Evolutionary conservation across 2,329 filamentous ascomycete genomes (phyloP), one percentile per base, ranked within the genome.

Genomic region (Blastomyces silverae): DNA sequence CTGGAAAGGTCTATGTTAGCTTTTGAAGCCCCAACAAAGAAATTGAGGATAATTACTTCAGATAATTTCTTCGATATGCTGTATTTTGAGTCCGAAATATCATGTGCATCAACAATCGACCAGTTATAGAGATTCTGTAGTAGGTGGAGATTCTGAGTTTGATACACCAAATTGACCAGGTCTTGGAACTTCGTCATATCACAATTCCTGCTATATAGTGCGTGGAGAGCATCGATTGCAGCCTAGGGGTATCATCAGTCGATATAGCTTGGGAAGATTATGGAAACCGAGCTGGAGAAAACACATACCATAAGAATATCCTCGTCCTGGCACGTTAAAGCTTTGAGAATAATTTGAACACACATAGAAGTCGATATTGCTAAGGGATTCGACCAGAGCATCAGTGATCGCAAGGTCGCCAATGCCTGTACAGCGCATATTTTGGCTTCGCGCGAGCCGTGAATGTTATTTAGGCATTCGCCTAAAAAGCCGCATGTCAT

Each of bases 81-180:
- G 74, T 99, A 97, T 74, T 92, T 95, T 72, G 92, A 88, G 72
- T 96, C 91, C 69, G 97, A 90, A 65, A 96, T 86, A 70, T 96
- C 89, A 66, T 90, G 85, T 2, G 91, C 85, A 68, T 92, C 89
- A 55, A 93, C 87, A 13, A 86, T 78, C 4, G 91, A 90, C 89
- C 90, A 94, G 67, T 89, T 85, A 71, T 91, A 92, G 15, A 96
- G 82, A 66, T 87, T 85, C 67, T 84, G 85, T 70, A 92, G 85
- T 8, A 95, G 82, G 48, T 84, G 82, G 53, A 96, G 84, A 67
- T 87, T 89, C 64, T 86, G 82, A n/a, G 82, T 80, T 66, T 85
- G 85, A 72, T 92, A 95, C 81, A 94, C 89, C 63, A 91, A 88
- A 69, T 87, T 88, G 61, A 93, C 87, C 3, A 96, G 84, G 65